Percentiles rank a stretch among this genome's conserved stretches.
phyloP scores from a whole-genome alignment of 495 filamentous ascomycete species.

The Trichoderma reesei region DNA sequence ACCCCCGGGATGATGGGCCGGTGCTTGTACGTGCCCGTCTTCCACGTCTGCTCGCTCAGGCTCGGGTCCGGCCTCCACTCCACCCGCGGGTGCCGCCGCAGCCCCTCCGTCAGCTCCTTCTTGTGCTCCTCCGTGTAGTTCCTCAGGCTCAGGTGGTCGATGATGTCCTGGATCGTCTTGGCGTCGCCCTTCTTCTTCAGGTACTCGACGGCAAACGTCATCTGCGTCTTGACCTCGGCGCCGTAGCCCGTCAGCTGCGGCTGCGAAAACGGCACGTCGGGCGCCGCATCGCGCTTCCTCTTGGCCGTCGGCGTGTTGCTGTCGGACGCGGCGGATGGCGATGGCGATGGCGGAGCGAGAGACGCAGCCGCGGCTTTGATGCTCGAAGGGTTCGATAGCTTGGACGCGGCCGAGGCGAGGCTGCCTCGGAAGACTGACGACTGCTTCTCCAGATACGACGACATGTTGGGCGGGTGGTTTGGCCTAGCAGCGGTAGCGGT shows the following conservation, averaged over 20 bases:
- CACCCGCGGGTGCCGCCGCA: constrained; percentile 58
- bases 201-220: constrained; percentile 72
- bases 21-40: constrained; percentile 62
- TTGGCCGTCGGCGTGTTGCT: constrained; percentile 41
- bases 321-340: constrained; percentile 35
- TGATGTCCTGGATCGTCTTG: constrained; percentile 60
- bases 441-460: constrained; percentile 41
- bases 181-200: constrained; percentile 69
- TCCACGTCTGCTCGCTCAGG: constrained; percentile 44
- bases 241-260: constrained; percentile 69
- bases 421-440: constrained; percentile 36
- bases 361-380: constrained; percentile 32
- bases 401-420: constrained; percentile 37
- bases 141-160: constrained; percentile 64
- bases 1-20: constrained; percentile 71
- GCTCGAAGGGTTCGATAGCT: constrained; percentile 28
- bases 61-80: constrained; percentile 52
- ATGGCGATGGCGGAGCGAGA: constrained; percentile 27
- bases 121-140: constrained; percentile 35
- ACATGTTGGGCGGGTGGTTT: constrained; percentile 28
- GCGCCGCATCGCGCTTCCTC: constrained; percentile 46
- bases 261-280: constrained; percentile 60
- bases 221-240: constrained; percentile 69
- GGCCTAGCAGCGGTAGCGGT: background rate
- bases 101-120: constrained; percentile 32